Base-by-base conservation (phyloP, 2,329 filamentous ascomycete species). In the Tolypocladium inflatum region DNA sequence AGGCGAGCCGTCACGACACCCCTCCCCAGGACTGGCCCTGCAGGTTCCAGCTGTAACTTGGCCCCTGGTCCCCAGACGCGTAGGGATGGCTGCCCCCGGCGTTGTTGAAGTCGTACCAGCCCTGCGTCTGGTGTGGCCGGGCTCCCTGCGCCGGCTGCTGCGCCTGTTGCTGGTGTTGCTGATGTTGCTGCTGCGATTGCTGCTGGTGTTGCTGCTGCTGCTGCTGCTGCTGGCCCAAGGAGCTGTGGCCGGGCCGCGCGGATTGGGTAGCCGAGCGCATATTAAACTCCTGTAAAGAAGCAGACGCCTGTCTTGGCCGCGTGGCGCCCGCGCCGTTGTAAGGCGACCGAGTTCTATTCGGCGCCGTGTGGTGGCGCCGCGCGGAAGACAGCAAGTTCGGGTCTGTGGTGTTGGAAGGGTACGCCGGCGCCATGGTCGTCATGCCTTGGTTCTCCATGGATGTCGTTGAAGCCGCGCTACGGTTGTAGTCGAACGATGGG, bases 381-480 rank as follows among this genome's bases (percentile, higher is more conserved):
- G 37, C 8, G 33, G 35, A 43, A 23, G 56, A 35, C 23, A 33
- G 13, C 42, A 23, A 7, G 50, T 55, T 35, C 42, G 55, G 26
- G 35, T 48, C 21, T 26, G 43, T n/a, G 26, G 58, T 51, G 43
- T 51, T 57, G 15, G 57, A 50, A 19, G 59, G 51, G 11, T 56
- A 57, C 6, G 56, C 19, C 1, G 58, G 30, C 11, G 61, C 21
- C 50, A 57, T 30, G 10, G 55, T 33, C 3, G 61, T 23, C 11
- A 53, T 26, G 4, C 43, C 39, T 11, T 53, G 54, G 26, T 45
- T 23, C 0, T 37, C 35, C 45, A 58, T 57, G 17, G 55, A 39
- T 26, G 65, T 63, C 2, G 68, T 54, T 17, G 66, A 60, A 15
- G 66, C 60, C 23, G 61, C 66, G 41, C 66, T 70, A 57, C 76